phyloP scores from a whole-genome alignment of 23 red algal genomes.

The Gracilaria domingensis region DNA sequence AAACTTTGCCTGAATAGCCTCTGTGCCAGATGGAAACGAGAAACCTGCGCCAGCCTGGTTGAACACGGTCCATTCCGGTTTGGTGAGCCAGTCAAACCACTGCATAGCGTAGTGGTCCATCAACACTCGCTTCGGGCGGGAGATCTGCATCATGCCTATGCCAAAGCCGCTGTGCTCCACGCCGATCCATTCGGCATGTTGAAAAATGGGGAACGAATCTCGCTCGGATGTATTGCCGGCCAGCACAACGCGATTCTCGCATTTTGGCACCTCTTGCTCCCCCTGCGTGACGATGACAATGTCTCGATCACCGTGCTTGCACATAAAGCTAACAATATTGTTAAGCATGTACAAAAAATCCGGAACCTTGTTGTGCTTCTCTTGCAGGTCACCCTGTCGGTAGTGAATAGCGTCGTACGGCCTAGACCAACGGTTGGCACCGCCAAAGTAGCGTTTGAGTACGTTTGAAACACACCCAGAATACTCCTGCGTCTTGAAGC shows the following conservation, averaged over 20 bases:
- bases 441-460: slow-evolving; percentile 34
- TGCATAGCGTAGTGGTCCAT: slow-evolving; percentile 11
- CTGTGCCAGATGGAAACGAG: background rate
- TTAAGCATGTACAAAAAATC: background rate
- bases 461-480: slow-evolving; percentile 18
- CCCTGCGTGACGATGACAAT: slow-evolving; percentile 37
- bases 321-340: slow-evolving; percentile 14
- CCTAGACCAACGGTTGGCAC: background rate
- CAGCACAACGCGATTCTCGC: slow-evolving; percentile 16
- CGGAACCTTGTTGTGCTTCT: background rate
- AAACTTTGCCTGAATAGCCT: background rate
- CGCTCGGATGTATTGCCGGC: slow-evolving; percentile 25
- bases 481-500: slow-evolving; percentile 38
- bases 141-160: slow-evolving; percentile 7
- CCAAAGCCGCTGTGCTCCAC: slow-evolving; percentile 32
- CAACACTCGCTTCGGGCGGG: slow-evolving; percentile 6
- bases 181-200: slow-evolving; percentile 27
- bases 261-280: slow-evolving; percentile 9
- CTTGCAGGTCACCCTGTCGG: slow-evolving; percentile 23
- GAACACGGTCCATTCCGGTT: slow-evolving; percentile 31
- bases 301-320: slow-evolving; percentile 1
- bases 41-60: slow-evolving; percentile 1
- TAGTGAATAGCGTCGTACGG: slow-evolving; percentile 40
- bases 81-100: slow-evolving; percentile 15
- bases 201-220: slow-evolving; percentile 28